Percentiles rank a stretch among this genome's conserved stretches.
These are phyloP conservation scores for Microbotryomycetes sp. DNA, from an alignment of 1,284 basidiomycete genomes.

Conservation along the genomic window DNA sequence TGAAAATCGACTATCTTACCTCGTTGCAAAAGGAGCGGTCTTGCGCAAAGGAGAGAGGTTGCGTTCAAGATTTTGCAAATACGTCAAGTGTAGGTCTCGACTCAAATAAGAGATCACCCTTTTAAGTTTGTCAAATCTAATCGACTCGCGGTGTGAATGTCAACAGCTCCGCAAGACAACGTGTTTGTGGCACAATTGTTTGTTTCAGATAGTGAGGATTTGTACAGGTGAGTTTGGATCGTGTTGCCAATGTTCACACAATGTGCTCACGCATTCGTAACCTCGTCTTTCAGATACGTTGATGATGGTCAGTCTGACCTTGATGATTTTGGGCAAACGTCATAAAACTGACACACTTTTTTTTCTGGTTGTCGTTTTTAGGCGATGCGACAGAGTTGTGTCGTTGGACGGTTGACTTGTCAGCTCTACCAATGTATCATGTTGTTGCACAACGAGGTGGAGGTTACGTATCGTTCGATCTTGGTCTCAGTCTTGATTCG, in stretches of 20 bases:
- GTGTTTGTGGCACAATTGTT: constrained; percentile 68
- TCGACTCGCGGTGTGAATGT: background rate
- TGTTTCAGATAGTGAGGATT: constrained; percentile 52
- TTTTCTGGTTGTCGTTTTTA: constrained; percentile 63
- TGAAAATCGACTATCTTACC: constrained; percentile 58
- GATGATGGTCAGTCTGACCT: constrained; percentile 60
- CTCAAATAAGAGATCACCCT: background rate
- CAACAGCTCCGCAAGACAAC: constrained; percentile 21
- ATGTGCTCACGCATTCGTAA: too few species aligned
- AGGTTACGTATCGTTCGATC: constrained; percentile 26
- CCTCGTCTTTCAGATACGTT: too few species aligned
- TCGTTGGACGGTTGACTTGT: constrained; percentile 76
- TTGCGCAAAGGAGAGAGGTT: constrained; percentile 73
- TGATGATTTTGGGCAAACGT: too few species aligned
- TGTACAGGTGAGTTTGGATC: constrained; percentile 17
- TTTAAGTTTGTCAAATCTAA: background rate
- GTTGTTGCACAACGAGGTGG: constrained; percentile 45
- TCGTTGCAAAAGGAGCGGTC: constrained; percentile 70
- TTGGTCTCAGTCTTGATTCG: background rate
- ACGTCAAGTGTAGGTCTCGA: constrained; percentile 50
- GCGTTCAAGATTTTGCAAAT: constrained; percentile 70
- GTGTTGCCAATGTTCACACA: too few species aligned
- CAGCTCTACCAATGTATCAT: constrained; percentile 55
- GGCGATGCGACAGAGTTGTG: constrained; percentile 45
- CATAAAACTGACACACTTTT: background rate